phyloP scores from a whole-genome alignment of 345 rosid genomes.

The Pelargonium nanum region DNA sequence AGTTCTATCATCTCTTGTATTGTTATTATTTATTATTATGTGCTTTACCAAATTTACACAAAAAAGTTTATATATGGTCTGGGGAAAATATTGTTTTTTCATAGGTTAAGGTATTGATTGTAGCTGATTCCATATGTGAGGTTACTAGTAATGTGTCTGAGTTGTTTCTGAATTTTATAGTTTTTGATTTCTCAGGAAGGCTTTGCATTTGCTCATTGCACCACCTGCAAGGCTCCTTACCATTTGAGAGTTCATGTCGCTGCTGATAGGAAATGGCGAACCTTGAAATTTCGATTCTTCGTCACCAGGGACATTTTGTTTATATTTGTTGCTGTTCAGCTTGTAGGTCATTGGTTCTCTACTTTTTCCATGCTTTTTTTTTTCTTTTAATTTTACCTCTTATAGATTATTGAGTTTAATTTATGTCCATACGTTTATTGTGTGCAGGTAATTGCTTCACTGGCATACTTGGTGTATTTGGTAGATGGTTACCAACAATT shows the following conservation, averaged over 20 bases:
- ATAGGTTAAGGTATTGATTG: background rate
- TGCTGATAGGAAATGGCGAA: slow-evolving; percentile 93
- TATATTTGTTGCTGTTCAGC: slow-evolving; percentile 86
- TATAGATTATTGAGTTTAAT: background rate
- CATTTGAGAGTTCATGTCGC: slow-evolving; percentile 96
- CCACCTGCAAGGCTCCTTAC: slow-evolving; percentile 97
- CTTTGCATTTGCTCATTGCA: slow-evolving; percentile 98
- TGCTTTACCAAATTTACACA: too few species aligned
- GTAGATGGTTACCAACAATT: slow-evolving; percentile 64
- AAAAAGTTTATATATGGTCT: too few species aligned
- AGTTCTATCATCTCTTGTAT: too few species aligned
- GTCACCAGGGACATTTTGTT: slow-evolving; percentile 91
- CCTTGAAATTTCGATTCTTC: slow-evolving; percentile 92
- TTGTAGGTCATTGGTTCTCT: slow-evolving; percentile 40
- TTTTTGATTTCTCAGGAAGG: slow-evolving; percentile 60
- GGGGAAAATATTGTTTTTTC: background rate
- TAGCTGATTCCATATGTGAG: background rate
- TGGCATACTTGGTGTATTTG: slow-evolving; percentile 80
- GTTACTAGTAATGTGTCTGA: background rate
- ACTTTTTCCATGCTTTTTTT: background rate
- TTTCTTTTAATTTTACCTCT: background rate
- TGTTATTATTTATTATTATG: too few species aligned
- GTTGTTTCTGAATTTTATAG: slow-evolving; percentile 4
- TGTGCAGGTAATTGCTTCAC: slow-evolving; percentile 70
- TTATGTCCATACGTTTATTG: slow-evolving; percentile 9